A percentile compares a stretch with the other conserved stretches of the same genome.
These are phyloP conservation scores for Cladobotryum protrusum DNA, from an alignment of 2,329 filamentous ascomycete genomes.

Conservation along the genomic window DNA sequence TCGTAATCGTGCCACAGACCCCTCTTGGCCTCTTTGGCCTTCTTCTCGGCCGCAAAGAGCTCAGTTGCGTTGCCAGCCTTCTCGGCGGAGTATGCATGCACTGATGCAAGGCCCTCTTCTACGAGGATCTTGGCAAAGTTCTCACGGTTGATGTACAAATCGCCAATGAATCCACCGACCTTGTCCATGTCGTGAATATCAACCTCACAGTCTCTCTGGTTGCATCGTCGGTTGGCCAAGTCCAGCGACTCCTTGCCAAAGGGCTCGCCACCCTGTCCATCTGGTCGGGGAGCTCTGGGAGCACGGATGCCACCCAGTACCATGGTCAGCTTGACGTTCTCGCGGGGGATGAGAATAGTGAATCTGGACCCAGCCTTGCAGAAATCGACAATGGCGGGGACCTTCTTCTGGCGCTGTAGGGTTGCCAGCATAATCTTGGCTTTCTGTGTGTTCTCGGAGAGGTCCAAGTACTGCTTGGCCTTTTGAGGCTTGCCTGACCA, in stretches of 20 bases:
- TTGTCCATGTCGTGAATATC: constrained; percentile 95
- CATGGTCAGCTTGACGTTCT: constrained; percentile 90
- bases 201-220: constrained; percentile 93
- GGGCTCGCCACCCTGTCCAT: constrained; percentile 76
- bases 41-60: constrained; percentile 79
- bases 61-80: constrained; percentile 86
- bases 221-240: constrained; percentile 78
- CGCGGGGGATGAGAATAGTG: constrained; percentile 82
- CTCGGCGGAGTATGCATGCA: constrained; percentile 93
- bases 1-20: constrained; percentile 94
- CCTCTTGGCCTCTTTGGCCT: constrained; percentile 82
- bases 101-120: constrained; percentile 87
- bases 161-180: constrained; percentile 93
- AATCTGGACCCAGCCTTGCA: constrained; percentile 97
- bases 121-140: constrained; percentile 91
- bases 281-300: constrained; percentile 72
- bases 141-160: constrained; percentile 87
- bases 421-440: constrained; percentile 89
- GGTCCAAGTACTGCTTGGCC: constrained; percentile 75
- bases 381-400: constrained; percentile 91
- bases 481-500: constrained; percentile 88
- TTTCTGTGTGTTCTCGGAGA: constrained; percentile 88
- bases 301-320: constrained; percentile 90
- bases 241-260: constrained; percentile 94
- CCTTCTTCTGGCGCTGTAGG: constrained; percentile 83